Conservation (phyloP, 1,139 yeast species). For the Candida sojae region DNA sequence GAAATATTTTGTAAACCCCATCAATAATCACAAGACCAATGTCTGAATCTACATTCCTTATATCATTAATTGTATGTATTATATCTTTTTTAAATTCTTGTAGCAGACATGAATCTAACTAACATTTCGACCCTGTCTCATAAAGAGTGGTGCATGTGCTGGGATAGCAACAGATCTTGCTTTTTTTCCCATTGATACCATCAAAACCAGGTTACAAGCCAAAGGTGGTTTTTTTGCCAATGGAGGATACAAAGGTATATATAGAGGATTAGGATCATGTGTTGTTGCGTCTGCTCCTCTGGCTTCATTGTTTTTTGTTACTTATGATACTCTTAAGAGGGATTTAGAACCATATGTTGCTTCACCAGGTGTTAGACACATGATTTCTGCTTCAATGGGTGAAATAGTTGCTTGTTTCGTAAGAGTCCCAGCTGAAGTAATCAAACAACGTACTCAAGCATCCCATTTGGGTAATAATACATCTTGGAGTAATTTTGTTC, state of each 20-base stretch:
- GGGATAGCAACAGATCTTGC: conserved; percentile 94
- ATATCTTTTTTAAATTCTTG: not conserved
- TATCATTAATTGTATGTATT: conserved; percentile 13
- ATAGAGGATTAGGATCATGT: conserved; percentile 90
- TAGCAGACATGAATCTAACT: no score
- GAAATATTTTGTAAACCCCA: not conserved
- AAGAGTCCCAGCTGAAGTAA: conserved; percentile 95
- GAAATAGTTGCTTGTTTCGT: conserved; percentile 92
- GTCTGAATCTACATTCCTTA: conserved; percentile 11
- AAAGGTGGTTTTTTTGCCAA: conserved; percentile 89
- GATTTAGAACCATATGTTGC: conserved; percentile 32
- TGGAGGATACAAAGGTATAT: conserved; percentile 92
- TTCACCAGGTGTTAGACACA: conserved; percentile 59
- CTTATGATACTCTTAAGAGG: conserved; percentile 78
- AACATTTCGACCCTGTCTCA: not conserved
- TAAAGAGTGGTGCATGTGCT: conserved; percentile 87
- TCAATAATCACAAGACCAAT: not conserved
- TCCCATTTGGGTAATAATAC: conserved; percentile 51
- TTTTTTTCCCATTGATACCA: conserved; percentile 93
- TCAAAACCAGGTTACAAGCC: conserved; percentile 93
- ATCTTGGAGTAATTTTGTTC: conserved; percentile 61
- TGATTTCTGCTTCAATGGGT: conserved; percentile 86
- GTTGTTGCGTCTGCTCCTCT: conserved; percentile 95
- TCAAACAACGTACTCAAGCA: conserved; percentile 93
- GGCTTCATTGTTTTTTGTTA: conserved; percentile 85